Percentiles rank a stretch among this genome's conserved stretches.
Conservation (phyloP, 192 early-diverging fungal species). For the Chytriomyces confervae region DNA sequence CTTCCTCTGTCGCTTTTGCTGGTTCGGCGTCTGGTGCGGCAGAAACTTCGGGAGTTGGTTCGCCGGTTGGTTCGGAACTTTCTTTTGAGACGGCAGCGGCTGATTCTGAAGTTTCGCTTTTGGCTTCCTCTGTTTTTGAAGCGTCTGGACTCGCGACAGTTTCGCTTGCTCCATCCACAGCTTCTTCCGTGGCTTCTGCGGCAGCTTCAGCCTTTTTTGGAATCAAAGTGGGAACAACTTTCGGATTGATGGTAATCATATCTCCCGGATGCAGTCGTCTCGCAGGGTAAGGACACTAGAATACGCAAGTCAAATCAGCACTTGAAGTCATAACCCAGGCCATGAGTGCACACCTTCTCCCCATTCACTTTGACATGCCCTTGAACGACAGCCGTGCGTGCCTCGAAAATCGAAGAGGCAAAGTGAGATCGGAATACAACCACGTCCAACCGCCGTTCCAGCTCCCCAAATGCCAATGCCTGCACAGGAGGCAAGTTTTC, state of each 20-base stretch:
- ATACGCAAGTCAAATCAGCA: not conserved
- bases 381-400: slow-evolving; percentile 78
- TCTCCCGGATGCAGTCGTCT: slow-evolving; percentile 88
- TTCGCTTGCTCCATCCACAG: not conserved
- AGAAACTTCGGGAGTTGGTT: not conserved
- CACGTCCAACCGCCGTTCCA: slow-evolving; percentile 92
- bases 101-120: not conserved
- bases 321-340: not conserved
- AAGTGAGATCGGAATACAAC: slow-evolving; percentile 93
- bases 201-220: not conserved
- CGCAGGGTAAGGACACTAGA: slow-evolving; percentile 75
- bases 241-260: slow-evolving; percentile 82
- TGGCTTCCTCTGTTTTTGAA: not conserved
- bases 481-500: slow-evolving; percentile 33
- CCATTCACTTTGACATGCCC: slow-evolving; percentile 95
- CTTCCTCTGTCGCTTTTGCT: not conserved
- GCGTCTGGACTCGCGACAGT: too few species aligned
- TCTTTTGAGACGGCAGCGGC: not conserved
- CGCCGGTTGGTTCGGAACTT: not conserved
- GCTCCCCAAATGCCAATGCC: slow-evolving; percentile 81
- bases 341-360: slow-evolving; percentile 44
- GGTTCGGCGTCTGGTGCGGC: not conserved
- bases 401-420: slow-evolving; percentile 83
- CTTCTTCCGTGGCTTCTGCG: not conserved
- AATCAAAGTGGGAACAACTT: slow-evolving; percentile 60